phyloP scores from a whole-genome alignment of 495 filamentous ascomycete species.

The Letharia columbiana region DNA sequence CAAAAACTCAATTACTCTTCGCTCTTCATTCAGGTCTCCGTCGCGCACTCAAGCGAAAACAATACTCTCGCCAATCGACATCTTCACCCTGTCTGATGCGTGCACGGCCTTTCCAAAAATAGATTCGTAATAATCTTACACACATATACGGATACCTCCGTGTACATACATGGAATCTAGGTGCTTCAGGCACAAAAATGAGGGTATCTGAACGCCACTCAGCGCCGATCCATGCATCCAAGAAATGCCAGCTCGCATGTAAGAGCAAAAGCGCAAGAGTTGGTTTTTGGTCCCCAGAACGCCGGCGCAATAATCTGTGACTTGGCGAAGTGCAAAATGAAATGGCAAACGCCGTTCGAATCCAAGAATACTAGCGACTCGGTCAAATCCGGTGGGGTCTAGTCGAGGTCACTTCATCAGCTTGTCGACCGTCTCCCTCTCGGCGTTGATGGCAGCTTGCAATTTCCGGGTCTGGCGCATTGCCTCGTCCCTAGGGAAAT shows the following conservation, averaged over 20 bases:
- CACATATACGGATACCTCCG: neutral
- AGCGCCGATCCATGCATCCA: neutral
- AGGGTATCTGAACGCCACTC: constrained; percentile 2
- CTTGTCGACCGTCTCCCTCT: constrained; percentile 47
- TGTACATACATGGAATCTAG: neutral
- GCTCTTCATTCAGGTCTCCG: neutral
- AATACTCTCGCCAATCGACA: neutral
- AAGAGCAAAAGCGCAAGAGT: neutral
- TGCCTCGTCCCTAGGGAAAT: constrained; percentile 62
- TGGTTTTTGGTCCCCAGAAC: neutral
- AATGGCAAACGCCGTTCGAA: neutral
- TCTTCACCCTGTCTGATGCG: too few relatives aligned
- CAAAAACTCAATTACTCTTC: neutral
- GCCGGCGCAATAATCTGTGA: constrained; percentile 2
- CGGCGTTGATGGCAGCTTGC: constrained; percentile 52
- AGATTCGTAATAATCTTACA: neutral
- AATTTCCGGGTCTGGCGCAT: constrained; percentile 72
- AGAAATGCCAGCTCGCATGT: neutral
- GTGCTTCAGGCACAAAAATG: neutral
- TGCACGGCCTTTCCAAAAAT: neutral
- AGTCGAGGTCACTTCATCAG: constrained; percentile 27
- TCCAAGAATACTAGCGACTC: neutral
- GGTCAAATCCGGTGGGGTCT: neutral
- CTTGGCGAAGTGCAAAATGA: neutral
- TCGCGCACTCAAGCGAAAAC: neutral